Percentiles rank a stretch among this genome's conserved stretches.
Evolutionary conservation across 768 basidiomycete genomes (phyloP).

Genomic region (Naganishia vaughanmartiniae): DNA sequence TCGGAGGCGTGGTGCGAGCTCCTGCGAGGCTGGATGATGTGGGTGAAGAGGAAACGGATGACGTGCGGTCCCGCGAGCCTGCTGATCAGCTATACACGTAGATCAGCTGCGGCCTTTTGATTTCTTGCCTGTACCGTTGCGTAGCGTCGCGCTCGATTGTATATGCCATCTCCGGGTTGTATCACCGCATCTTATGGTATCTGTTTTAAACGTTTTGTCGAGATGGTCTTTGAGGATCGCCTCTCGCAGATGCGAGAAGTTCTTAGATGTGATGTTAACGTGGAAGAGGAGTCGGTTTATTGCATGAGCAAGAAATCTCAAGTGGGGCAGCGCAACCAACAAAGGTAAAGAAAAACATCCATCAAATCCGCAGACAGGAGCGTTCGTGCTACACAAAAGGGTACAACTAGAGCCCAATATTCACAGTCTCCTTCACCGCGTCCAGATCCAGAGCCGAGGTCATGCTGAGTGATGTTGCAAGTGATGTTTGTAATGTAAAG

Average conservation of each 20-base stretch:
- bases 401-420: neutral
- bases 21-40: conserved; percentile 11
- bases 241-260: too few species aligned
- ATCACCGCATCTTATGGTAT: too few species aligned
- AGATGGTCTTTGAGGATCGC: too few species aligned
- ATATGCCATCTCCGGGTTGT: too few species aligned
- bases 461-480: conserved; percentile 7
- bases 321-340: neutral
- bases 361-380: conserved; percentile 3
- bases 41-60: conserved; percentile 17
- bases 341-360: neutral
- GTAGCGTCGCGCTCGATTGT: too few species aligned
- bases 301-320: neutral
- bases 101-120: neutral
- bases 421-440: conserved; percentile 4
- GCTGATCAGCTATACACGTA: conserved; percentile 19
- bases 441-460: conserved; percentile 8
- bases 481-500: conserved; percentile 9
- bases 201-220: too few species aligned
- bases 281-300: too few species aligned
- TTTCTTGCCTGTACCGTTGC: too few species aligned
- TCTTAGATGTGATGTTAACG: too few species aligned
- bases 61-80: conserved; percentile 11
- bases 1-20: neutral
- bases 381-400: neutral